A percentile compares a stretch with the other conserved stretches of the same genome.
phyloP scores from a whole-genome alignment of 2,329 filamentous ascomycete genomes.

The Fusarium annulatum region DNA sequence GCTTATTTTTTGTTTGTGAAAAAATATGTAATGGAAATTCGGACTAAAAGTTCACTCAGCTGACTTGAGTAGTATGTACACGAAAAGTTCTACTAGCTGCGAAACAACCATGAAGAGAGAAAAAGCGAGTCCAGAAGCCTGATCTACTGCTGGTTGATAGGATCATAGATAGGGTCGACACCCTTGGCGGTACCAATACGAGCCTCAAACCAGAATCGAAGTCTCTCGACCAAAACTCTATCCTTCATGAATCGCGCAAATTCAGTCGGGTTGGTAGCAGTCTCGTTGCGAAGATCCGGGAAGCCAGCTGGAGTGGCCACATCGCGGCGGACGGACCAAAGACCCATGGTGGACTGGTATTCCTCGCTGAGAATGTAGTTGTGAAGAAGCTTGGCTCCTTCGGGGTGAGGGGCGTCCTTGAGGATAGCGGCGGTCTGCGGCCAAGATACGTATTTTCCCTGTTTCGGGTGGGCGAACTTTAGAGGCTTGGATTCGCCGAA shows the following conservation, averaged over 20 bases:
- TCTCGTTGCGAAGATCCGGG: slow-evolving; percentile 10
- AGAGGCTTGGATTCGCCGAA: slow-evolving; percentile 22
- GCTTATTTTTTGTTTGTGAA: too few relatives aligned
- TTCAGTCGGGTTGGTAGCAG: slow-evolving; percentile 14
- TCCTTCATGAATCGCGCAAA: slow-evolving; percentile 22
- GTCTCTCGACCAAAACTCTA: slow-evolving; percentile 8
- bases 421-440: slow-evolving; percentile 59
- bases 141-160: not conserved
- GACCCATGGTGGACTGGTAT: not conserved
- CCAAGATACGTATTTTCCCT: slow-evolving; percentile 60
- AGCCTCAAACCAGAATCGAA: slow-evolving; percentile 24
- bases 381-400: slow-evolving; percentile 28
- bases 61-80: too few relatives aligned
- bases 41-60: too few relatives aligned
- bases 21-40: too few relatives aligned
- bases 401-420: slow-evolving; percentile 27
- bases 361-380: slow-evolving; percentile 22
- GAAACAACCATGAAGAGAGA: too few relatives aligned
- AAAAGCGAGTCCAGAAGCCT: too few relatives aligned
- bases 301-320: not conserved
- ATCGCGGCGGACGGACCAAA: slow-evolving; percentile 26
- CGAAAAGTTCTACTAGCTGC: too few relatives aligned
- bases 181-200: slow-evolving; percentile 10
- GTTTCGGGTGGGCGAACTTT: slow-evolving; percentile 47
- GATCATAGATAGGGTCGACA: not conserved